Conservation (phyloP, 2,329 filamentous ascomycete genomes). For the Penicillium frequentans region DNA sequence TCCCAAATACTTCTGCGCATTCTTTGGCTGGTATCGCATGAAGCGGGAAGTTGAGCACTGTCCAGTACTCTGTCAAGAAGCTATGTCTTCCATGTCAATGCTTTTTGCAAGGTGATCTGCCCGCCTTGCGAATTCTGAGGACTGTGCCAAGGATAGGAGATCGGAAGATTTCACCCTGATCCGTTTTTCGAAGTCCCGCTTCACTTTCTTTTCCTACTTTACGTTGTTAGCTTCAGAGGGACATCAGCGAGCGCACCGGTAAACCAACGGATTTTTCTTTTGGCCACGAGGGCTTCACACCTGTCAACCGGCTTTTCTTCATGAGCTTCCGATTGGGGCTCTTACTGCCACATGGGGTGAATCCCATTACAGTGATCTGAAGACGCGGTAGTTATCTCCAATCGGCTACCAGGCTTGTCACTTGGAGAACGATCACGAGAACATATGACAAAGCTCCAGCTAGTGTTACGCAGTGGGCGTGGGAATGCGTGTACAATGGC, state of each 20-base stretch:
- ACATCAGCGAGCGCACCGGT: slow-evolving; percentile 58
- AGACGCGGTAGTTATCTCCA: slow-evolving; percentile 1
- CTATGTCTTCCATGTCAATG: slow-evolving; percentile 33
- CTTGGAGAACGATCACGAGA: slow-evolving; percentile 7
- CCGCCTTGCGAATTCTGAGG: slow-evolving; percentile 28
- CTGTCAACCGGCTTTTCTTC: neutral
- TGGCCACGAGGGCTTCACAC: neutral
- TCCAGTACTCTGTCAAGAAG: slow-evolving; percentile 52
- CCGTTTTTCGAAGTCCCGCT: slow-evolving; percentile 30
- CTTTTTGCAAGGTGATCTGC: slow-evolving; percentile 55
- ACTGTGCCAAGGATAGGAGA: slow-evolving; percentile 30
- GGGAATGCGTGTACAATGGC: slow-evolving; percentile 5
- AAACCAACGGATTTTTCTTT: slow-evolving; percentile 38
- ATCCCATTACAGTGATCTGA: slow-evolving; percentile 13
- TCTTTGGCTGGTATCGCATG: slow-evolving; percentile 29
- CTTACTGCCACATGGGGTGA: slow-evolving; percentile 18
- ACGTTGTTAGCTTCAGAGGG: slow-evolving; percentile 21
- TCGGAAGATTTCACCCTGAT: slow-evolving; percentile 24
- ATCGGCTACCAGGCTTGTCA: neutral
- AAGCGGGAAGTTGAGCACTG: slow-evolving; percentile 58
- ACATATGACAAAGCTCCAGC: slow-evolving; percentile 5
- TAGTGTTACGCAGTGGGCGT: slow-evolving; percentile 3
- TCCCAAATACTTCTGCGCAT: slow-evolving; percentile 29
- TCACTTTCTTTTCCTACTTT: slow-evolving; percentile 21
- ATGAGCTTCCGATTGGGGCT: slow-evolving; percentile 3